A percentile compares a stretch with the other conserved stretches of the same genome.
These are phyloP conservation scores for Russula griseocarnosa DNA, from an alignment of 768 basidiomycete species.

Conservation along the genomic window DNA sequence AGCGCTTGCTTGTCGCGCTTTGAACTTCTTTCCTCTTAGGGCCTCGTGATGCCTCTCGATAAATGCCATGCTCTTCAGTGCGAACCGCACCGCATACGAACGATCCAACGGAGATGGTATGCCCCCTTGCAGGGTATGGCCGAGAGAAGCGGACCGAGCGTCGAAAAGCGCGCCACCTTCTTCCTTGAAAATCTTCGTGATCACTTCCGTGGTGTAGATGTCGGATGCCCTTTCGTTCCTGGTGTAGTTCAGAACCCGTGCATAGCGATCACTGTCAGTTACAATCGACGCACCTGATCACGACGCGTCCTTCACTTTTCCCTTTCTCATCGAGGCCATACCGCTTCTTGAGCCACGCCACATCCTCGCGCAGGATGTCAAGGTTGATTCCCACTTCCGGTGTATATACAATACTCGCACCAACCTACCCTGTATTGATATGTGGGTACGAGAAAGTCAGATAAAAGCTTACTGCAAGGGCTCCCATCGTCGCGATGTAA, in stretches of 20 bases:
- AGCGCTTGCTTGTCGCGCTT: constrained; percentile 50
- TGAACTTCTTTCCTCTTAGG: constrained; percentile 49
- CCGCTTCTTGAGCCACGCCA: constrained; percentile 80
- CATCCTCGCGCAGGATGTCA: constrained; percentile 75
- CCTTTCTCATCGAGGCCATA: constrained; percentile 86
- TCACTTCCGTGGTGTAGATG: constrained; percentile 87
- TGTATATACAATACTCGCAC: constrained; percentile 90
- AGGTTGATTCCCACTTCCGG: constrained; percentile 88
- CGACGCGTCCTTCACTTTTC: constrained; percentile 87
- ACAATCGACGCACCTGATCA: constrained; percentile 64
- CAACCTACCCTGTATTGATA: constrained; percentile 51
- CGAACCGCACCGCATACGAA: constrained; percentile 81
- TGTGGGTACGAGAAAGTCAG: background rate
- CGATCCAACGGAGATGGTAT: constrained; percentile 95
- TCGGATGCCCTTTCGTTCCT: constrained; percentile 84
- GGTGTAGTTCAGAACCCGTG: background rate
- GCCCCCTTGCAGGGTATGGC: constrained; percentile 95
- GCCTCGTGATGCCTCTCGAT: constrained; percentile 73
- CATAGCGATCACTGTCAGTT: background rate
- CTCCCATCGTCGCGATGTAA: constrained; percentile 93
- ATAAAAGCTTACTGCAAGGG: constrained; percentile 71
- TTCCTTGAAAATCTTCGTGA: constrained; percentile 92
- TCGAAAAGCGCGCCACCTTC: constrained; percentile 93
- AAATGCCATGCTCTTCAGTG: constrained; percentile 92
- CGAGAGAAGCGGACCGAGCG: constrained; percentile 90